Base-by-base conservation (phyloP, 768 basidiomycete species). In the Suillus lakei region DNA sequence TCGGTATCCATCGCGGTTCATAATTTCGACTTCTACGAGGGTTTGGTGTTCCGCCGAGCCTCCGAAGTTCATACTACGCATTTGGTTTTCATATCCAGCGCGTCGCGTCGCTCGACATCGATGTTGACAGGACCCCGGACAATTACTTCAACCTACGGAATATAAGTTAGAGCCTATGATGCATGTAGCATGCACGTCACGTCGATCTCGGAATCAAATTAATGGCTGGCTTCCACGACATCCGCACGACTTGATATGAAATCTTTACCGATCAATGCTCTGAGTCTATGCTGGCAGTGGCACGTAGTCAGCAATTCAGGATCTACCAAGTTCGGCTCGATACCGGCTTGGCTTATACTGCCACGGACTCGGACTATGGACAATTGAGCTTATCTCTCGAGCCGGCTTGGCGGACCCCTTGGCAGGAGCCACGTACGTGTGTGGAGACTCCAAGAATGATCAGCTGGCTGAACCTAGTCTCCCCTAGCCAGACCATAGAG, bases 181-280 rank as follows among this genome's bases (percentile, higher is more conserved):
- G 34, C 34, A 34, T 34, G 34, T 8, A 8, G 34, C n/a, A 12
- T 38, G 36, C 36, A 12, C 1, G 44, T 43, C 12, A 48, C 46
- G 23, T 50, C 26, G 16, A 51, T 51, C n/a, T n/a, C 26, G 9
- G 8, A 51, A 18, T 51, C 28, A 30, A 51, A 51, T 51, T 28
- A 51, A 53, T 28, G 9, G 28, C 18, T 30, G 13, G 51, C 51
- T 53, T 53, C 51, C 51, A 53, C 51, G 51, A 51, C 50, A 51
- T 51, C 50, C 51, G 51, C 28, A 51, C 50, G 50, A 1, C 51
- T 30, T 53, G 28, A 30, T 53, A 53, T 53, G 51, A 53, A 53
- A 53, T 51, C 50, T 3, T 15, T 51, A 9, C 4, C 7, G 15
- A 48, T 48, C 46, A 23, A 48, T 23, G 23, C 10, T 46, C 46